Evolutionary conservation across 768 basidiomycete genomes (phyloP), one percentile per base, ranked within the genome.

Genomic region (Suillus weaverae): DNA sequence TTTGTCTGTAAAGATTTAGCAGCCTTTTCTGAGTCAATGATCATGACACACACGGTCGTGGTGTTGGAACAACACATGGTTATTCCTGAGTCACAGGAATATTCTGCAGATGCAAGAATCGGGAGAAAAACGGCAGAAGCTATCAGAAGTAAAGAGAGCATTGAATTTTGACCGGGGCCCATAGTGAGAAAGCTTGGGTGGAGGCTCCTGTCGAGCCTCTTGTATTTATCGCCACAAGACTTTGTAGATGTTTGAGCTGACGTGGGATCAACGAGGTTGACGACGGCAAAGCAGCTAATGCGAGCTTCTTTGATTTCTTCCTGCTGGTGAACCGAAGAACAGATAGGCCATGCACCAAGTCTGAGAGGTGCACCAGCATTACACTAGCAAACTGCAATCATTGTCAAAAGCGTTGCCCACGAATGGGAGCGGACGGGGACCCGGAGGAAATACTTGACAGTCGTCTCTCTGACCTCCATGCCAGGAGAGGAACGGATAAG

Each of bases 341-440:
- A 33, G 53, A 54, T 5, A 35, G 11, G 48, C 2, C 26, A 22
- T 5, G 5, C 6, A 5, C 46, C 3, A 48, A 48, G 22, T 22
- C 5, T 3, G 36, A 43, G 46, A 22, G n/a, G n/a, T 48, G 22
- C n/a, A 7, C 46, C 2, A 22, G 22, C n/a, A 48, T 48, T 7
- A 48, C n/a, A 48, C 11, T 13, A 48, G 46, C n/a, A 13, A 22
- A 22, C 46, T 22, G 13, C 44, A 46, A 43, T 20, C 4, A 20
- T n/a, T 44, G 26, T 60, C 50, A 22, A 62, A n/a, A 20, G 46
- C 62, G 39, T 55, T 66, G 30, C 68, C 69, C 16, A 70, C 4
- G n/a, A 69, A 35, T 22, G 64, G 69, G 7, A 70, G 14, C 6
- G 30, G 36, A 22, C 13, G 8, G 11, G 69, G 69, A 13, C 69